Evolutionary conservation across 306 rosid genomes (phyloP), one percentile per base, ranked within the genome.

Genomic region (Clitoria ternatea): DNA sequence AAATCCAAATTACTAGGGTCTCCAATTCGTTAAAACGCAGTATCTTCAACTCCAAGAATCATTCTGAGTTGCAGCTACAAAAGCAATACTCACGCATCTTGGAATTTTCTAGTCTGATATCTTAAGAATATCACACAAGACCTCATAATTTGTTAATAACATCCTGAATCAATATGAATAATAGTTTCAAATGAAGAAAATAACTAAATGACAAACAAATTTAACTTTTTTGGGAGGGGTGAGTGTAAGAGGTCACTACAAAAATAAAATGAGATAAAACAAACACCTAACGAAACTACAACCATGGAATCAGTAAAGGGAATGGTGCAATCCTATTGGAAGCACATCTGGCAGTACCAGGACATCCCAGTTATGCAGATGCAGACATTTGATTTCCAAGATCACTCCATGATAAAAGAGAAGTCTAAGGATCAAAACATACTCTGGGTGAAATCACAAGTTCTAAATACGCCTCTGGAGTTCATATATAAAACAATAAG

Each of bases 321-420:
- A 50, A 50, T 47, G 17, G 18, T 29, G 6, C 29, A 62, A 73
- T 50, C 54, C 54, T 49, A 37, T 24, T 0, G 12, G 63, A 24
- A 61, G 26, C 30, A 40, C n/a, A 37, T n/a, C 72, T 30, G 14
- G 61, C 44, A 54, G 36, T 40, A 23, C 20, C 59, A 45, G 61
- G 32, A 73, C 62, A 61, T 49, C 73, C 4, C 12, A 53, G 39
- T 29, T 52, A 54, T 6, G 15, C 57, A 54, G n/a, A 65, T 14
- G 22, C 59, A 54, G 49, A 42, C 32, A 37, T 74, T 54, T 42
- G 47, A 64, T 27, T 67, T 42, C 36, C 48, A 29, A 18, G 26
- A 42, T 64, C 48, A 33, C 45, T 43, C 59, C 79, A 50, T 6
- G 50, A 32, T 29, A 77, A 37, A 39, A 50, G 50, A n/a, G 23